Evolutionary conservation across 23 red algal genomes (phyloP).

Genomic region (Pyropia yezoensis): DNA sequence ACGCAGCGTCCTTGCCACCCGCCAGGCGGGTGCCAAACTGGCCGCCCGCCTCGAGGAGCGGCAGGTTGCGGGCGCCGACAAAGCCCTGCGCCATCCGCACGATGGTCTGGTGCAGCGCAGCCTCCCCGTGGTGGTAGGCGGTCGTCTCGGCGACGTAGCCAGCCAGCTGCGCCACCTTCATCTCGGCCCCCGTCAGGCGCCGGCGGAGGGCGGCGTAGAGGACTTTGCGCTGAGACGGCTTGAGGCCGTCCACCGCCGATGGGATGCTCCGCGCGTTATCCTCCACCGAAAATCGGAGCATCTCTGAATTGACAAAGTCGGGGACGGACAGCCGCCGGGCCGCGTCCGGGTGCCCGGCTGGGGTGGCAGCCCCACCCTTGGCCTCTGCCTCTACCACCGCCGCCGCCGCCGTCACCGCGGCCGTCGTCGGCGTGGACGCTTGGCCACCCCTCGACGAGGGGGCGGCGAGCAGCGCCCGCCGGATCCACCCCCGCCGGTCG

Average conservation of each 20-base stretch:
- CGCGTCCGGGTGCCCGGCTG: too few relatives aligned
- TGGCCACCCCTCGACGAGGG: neutral
- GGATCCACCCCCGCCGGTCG: conserved; percentile 34
- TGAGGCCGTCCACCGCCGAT: conserved; percentile 39
- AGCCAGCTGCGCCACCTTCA: conserved; percentile 55
- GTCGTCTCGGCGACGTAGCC: conserved; percentile 29
- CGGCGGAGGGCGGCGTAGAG: conserved; percentile 35
- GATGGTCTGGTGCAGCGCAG: conserved; percentile 26
- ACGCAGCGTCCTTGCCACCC: conserved; percentile 49
- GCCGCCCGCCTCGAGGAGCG: conserved; percentile 25
- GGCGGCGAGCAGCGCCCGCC: conserved; percentile 11
- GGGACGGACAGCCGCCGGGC: too few relatives aligned
- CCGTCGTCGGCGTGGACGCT: neutral
- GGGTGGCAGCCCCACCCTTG: too few relatives aligned
- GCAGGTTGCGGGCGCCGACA: conserved; percentile 40
- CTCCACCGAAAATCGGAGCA: conserved; percentile 24
- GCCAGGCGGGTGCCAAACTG: conserved; percentile 58
- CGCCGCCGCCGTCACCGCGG: too few relatives aligned
- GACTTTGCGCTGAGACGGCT: conserved; percentile 44
- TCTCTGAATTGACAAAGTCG: conserved; percentile 50
- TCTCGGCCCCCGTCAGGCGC: conserved; percentile 14
- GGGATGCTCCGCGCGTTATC: conserved; percentile 39
- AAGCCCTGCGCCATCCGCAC: conserved; percentile 45
- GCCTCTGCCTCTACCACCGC: too few relatives aligned
- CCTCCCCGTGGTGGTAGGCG: conserved; percentile 31